A percentile compares a stretch with the other conserved stretches of the same genome.
These are phyloP conservation scores for Ramichloridium luteum DNA, from an alignment of 2,329 filamentous ascomycete species.

Conservation along the genomic window DNA sequence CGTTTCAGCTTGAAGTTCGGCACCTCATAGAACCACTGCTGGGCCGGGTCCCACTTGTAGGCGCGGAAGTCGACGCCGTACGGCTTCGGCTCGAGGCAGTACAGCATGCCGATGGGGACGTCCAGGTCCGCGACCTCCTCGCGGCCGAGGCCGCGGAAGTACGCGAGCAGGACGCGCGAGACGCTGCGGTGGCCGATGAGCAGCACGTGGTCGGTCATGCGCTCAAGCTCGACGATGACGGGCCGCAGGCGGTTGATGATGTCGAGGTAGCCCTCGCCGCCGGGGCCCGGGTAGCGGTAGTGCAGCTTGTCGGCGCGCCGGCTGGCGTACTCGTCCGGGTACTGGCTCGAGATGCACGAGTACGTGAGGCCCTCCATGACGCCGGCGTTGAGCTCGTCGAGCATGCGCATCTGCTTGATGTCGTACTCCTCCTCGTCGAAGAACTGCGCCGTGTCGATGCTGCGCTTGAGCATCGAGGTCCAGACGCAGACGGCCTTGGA, in stretches of 20 bases:
- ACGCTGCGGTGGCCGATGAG: conserved; percentile 89
- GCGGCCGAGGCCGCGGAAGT: conserved; percentile 85
- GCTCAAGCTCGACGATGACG: conserved; percentile 93
- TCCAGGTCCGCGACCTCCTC: conserved; percentile 91
- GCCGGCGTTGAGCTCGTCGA: conserved; percentile 91
- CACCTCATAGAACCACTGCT: conserved; percentile 71
- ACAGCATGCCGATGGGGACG: conserved; percentile 84
- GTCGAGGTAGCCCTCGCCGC: conserved; percentile 91
- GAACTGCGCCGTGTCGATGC: conserved; percentile 73
- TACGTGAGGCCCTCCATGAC: conserved; percentile 93
- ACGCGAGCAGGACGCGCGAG: conserved; percentile 82
- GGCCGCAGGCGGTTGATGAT: conserved; percentile 90
- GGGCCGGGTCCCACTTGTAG: conserved; percentile 72
- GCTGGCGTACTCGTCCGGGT: conserved; percentile 68
- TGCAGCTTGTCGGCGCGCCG: conserved; percentile 79
- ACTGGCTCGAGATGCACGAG: conserved; percentile 67
- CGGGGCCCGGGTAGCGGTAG: conserved; percentile 92
- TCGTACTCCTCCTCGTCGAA: conserved; percentile 96
- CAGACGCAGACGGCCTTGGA: conserved; percentile 89
- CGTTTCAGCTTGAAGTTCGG: conserved; percentile 69
- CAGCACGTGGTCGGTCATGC: conserved; percentile 89
- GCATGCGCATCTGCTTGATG: conserved; percentile 58
- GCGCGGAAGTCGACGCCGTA: conserved; percentile 97
- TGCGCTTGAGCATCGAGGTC: conserved; percentile 92
- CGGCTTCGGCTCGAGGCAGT: conserved; percentile 91